These are phyloP conservation scores for Trichoderma sp. DNA, from an alignment of 2,329 filamentous ascomycete genomes.

Conservation along the genomic window DNA sequence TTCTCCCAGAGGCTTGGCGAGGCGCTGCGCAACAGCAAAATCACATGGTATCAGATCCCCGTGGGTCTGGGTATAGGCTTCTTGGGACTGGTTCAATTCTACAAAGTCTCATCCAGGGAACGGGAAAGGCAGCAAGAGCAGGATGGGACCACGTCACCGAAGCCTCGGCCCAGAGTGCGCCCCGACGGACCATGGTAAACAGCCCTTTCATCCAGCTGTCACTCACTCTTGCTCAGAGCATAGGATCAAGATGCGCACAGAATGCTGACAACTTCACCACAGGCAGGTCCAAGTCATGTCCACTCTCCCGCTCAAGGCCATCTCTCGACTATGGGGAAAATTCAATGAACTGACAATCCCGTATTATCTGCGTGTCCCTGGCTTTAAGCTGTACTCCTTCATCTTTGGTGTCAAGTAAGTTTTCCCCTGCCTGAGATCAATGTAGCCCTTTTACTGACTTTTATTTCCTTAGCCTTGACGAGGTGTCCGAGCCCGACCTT, in stretches of 20 bases:
- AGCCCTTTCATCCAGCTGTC: neutral
- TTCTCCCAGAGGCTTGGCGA: constrained; percentile 56
- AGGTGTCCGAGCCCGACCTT: constrained; percentile 85
- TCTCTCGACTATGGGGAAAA: constrained; percentile 84
- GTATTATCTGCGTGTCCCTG: constrained; percentile 82
- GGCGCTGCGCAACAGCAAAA: constrained; percentile 54
- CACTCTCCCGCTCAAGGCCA: constrained; percentile 84
- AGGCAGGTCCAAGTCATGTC: constrained; percentile 93
- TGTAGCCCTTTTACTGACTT: neutral
- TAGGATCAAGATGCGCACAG: neutral
- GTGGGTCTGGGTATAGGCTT: constrained; percentile 83
- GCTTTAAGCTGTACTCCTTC: constrained; percentile 88
- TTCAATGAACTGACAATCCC: constrained; percentile 91
- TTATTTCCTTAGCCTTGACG: constrained; percentile 62
- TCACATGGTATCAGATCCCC: constrained; percentile 90
- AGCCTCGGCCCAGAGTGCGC: constrained; percentile 63
- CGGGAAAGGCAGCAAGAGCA: constrained; percentile 51
- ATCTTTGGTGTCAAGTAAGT: constrained; percentile 81
- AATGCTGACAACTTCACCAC: constrained; percentile 2
- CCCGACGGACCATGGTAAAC: constrained; percentile 80
- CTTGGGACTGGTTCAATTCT: constrained; percentile 80
- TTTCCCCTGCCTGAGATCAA: neutral
- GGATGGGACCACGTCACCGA: constrained; percentile 48
- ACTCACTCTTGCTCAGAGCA: neutral
- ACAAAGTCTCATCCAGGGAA: constrained; percentile 66